These are phyloP conservation scores for Scutellaria minor DNA, from an alignment of 257 asterid genomes.

Conservation along the genomic window DNA sequence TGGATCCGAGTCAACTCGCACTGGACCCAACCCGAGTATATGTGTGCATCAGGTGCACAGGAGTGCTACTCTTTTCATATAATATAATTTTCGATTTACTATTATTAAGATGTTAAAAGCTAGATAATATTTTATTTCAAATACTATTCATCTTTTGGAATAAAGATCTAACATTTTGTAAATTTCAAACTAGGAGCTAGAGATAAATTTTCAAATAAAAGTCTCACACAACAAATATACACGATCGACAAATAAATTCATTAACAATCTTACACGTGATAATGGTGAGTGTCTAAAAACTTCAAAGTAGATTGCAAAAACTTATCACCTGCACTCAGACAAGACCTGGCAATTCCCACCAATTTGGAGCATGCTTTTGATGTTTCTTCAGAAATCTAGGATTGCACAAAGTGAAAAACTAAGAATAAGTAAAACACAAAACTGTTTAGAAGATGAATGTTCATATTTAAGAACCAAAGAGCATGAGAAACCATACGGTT, in stretches of 20 bases:
- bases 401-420: not conserved
- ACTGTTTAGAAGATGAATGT: not conserved
- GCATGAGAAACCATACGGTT: not conserved
- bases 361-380: conserved; percentile 55
- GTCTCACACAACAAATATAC: conserved; percentile 10
- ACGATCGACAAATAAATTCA: not conserved
- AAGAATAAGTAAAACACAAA: not conserved
- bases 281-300: conserved; percentile 42
- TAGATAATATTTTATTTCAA: no score
- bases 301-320: conserved; percentile 59
- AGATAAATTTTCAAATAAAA: not conserved
- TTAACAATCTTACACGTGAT: conserved; percentile 12
- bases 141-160: no score
- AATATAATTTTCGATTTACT: no score
- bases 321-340: conserved; percentile 54
- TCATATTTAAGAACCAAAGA: not conserved
- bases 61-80: no score
- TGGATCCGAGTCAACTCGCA: no score
- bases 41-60: no score
- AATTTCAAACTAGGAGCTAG: no score
- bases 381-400: conserved; percentile 51
- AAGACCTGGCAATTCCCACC: conserved; percentile 67
- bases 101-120: no score
- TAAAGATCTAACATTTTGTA: no score
- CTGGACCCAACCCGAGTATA: no score